Percentiles rank a stretch among this genome's conserved stretches.
phyloP scores from a whole-genome alignment of 2,329 filamentous ascomycete species.

The Curvularia verruculosa region DNA sequence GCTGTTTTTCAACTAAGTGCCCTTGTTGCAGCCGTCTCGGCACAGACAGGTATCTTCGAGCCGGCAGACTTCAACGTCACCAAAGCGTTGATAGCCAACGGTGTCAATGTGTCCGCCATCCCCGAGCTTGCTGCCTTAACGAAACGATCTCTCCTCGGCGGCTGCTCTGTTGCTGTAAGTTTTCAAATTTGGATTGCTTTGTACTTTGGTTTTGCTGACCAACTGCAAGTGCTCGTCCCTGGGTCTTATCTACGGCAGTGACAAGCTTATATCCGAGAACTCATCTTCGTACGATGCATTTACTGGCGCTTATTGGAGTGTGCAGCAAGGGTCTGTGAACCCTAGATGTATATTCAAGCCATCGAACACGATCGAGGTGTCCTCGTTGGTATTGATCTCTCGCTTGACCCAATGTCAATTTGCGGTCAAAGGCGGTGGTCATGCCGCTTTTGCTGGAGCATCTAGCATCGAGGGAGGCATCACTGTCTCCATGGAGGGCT shows the following conservation, averaged over 20 bases:
- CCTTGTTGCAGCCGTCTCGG: constrained; percentile 15
- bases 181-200: constrained; percentile 8
- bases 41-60: constrained; percentile 24
- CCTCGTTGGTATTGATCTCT: constrained; percentile 26
- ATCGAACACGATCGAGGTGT: constrained; percentile 26
- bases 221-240: constrained; percentile 31
- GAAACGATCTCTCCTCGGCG: constrained; percentile 5
- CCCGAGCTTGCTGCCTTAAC: constrained; percentile 20
- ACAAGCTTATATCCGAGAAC: constrained; percentile 20
- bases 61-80: constrained; percentile 28
- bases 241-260: constrained; percentile 28
- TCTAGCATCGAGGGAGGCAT: constrained; percentile 53
- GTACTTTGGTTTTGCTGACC: constrained; percentile 9
- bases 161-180: constrained; percentile 32
- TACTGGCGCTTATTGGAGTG: constrained; percentile 35
- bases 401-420: constrained; percentile 45
- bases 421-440: constrained; percentile 55
- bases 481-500: constrained; percentile 49
- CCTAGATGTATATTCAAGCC: constrained; percentile 41
- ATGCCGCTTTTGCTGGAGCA: constrained; percentile 49
- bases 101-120: constrained; percentile 25
- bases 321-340: constrained; percentile 31
- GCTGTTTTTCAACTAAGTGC: constrained; percentile 14
- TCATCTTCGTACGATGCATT: constrained; percentile 30
- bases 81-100: constrained; percentile 26